These are phyloP conservation scores for Sapria himalayana DNA, from an alignment of 345 rosid genomes.

Conservation along the genomic window DNA sequence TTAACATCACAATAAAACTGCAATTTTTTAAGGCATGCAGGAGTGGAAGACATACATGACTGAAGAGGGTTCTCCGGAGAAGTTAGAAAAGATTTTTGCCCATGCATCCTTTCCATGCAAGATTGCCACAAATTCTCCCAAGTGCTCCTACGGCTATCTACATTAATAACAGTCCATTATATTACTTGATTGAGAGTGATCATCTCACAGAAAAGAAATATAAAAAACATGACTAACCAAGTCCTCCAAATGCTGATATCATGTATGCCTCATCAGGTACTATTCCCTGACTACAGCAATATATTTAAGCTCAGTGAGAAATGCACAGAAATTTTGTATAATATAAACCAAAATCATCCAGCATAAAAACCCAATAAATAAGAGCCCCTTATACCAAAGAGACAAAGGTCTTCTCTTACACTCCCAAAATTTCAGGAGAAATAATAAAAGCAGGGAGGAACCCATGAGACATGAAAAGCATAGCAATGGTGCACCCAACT, in stretches of 20 bases:
- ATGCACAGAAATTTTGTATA: slow-evolving; percentile 1
- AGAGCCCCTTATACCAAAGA: too few relatives aligned
- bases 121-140: slow-evolving; percentile 82
- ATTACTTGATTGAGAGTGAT: slow-evolving; percentile 5
- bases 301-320: slow-evolving; percentile 4
- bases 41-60: too few relatives aligned
- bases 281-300: slow-evolving; percentile 57
- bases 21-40: too few relatives aligned
- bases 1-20: slow-evolving; percentile 5
- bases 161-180: slow-evolving; percentile 7
- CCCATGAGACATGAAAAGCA: too few relatives aligned
- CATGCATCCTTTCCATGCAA: slow-evolving; percentile 33
- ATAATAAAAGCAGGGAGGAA: background rate
- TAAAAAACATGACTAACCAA: slow-evolving; percentile 28
- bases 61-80: slow-evolving; percentile 53
- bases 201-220: slow-evolving; percentile 1
- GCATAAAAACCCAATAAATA: too few relatives aligned
- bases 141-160: slow-evolving; percentile 61
- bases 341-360: background rate
- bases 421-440: background rate
- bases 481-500: too few relatives aligned
- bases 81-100: slow-evolving; percentile 26
- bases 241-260: slow-evolving; percentile 93
- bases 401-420: too few relatives aligned
- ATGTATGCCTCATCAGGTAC: slow-evolving; percentile 92